Conservation (phyloP, 164 flowering plant genomes). For the Kalanchoe fedtschenkoi region DNA sequence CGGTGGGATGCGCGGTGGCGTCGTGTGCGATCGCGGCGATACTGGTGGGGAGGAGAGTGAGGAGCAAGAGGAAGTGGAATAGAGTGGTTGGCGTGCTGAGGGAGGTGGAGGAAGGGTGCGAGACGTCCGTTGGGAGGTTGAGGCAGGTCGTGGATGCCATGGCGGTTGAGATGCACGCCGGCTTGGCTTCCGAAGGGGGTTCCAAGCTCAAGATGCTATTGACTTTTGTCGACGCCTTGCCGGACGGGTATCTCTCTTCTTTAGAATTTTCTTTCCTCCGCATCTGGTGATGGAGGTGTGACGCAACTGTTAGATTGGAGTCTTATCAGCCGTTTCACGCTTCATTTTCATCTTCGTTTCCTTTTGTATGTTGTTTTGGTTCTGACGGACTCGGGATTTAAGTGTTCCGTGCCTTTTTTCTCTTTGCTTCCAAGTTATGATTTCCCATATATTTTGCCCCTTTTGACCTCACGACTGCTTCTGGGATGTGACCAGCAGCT, state of each 20-base stretch:
- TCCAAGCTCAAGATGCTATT: constrained; percentile 85
- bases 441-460: too few species aligned
- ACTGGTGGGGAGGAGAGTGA: constrained; percentile 50
- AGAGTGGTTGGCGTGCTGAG: constrained; percentile 51
- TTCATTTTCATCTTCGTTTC: too few species aligned
- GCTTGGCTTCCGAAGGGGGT: constrained; percentile 92
- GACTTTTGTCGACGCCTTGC: constrained; percentile 64
- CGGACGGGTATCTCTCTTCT: constrained; percentile 48
- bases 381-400: too few species aligned
- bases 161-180: constrained; percentile 99
- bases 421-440: too few species aligned
- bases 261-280: not conserved
- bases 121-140: constrained; percentile 47
- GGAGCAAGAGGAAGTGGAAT: constrained; percentile 61
- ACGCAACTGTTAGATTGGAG: not conserved
- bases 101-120: constrained; percentile 63
- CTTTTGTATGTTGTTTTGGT: not conserved
- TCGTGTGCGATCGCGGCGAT: constrained; percentile 63
- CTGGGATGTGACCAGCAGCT: too few species aligned
- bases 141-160: constrained; percentile 86
- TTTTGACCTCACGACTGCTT: too few species aligned
- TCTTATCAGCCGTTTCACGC: too few species aligned
- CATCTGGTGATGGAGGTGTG: not conserved
- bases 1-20: constrained; percentile 58
- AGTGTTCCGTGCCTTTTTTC: too few species aligned